Percentiles rank a stretch among this genome's conserved stretches.
These are phyloP conservation scores for Neurospora sp. DNA, from an alignment of 495 filamentous ascomycete species.

Conservation along the genomic window DNA sequence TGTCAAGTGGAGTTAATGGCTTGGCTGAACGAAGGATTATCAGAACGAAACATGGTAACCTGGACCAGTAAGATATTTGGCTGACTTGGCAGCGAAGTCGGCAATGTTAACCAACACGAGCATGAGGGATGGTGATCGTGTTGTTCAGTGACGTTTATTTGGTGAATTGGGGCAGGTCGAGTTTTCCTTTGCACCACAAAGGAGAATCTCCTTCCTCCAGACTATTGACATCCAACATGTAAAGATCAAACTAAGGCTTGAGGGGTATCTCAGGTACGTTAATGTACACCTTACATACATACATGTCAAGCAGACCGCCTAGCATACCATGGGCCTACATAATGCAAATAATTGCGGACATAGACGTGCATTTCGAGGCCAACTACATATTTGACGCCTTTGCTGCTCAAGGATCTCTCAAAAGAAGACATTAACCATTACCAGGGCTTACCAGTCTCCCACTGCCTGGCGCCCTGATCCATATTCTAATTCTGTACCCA, in stretches of 20 bases:
- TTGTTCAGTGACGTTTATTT: neutral
- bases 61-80: neutral
- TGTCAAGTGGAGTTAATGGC: constrained; percentile 1
- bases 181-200: neutral
- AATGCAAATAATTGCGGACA: neutral
- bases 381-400: neutral
- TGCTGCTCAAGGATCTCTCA: neutral
- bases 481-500: neutral
- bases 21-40: constrained; percentile 2
- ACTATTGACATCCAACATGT: neutral
- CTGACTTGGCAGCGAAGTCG: neutral
- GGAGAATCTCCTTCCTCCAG: neutral
- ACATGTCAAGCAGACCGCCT: neutral
- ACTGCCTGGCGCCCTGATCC: neutral
- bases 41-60: constrained; percentile 9
- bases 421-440: neutral
- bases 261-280: neutral
- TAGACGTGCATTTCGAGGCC: neutral
- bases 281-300: neutral
- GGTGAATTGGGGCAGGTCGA: neutral
- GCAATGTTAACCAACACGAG: neutral
- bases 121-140: neutral
- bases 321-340: neutral
- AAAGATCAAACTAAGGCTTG: neutral
- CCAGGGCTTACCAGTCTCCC: neutral